These are phyloP conservation scores for Cyclospora cayetanensis DNA, from an alignment of 169 alveolate species.

Conservation along the genomic window DNA sequence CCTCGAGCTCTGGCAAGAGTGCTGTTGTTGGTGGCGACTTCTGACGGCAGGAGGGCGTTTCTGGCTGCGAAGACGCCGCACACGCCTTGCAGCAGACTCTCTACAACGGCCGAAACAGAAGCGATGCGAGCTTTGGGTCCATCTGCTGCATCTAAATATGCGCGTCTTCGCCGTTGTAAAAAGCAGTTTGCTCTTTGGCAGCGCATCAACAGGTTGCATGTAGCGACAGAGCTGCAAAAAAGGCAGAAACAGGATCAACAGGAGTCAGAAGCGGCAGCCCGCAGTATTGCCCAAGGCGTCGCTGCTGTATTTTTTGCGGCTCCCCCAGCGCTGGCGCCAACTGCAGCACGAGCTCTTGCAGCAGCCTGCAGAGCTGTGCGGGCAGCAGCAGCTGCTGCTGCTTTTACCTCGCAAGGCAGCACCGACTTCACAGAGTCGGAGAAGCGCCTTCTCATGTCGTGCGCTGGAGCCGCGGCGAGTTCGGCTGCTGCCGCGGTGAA, in stretches of 20 bases:
- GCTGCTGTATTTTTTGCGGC: conserved; percentile 49
- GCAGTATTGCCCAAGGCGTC: conserved; percentile 30
- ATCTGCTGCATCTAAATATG: not conserved
- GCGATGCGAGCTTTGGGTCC: not conserved
- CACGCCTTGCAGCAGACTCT: not conserved
- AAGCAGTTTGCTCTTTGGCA: conserved; percentile 14
- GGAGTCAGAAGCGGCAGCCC: conserved; percentile 25
- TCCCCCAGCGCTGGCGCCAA: conserved; percentile 53
- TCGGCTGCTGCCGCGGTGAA: conserved; percentile 45
- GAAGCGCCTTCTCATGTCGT: not conserved
- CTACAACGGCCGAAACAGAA: not conserved
- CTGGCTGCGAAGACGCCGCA: not conserved
- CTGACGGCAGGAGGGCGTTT: too few species aligned
- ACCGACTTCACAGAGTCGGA: not conserved
- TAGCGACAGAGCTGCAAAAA: conserved; percentile 17
- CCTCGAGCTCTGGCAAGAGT: not conserved
- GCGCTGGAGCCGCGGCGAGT: conserved; percentile 43
- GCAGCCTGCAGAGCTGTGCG: conserved; percentile 39
- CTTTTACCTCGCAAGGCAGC: conserved; percentile 2
- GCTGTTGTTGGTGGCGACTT: too few species aligned
- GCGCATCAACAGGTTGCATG: conserved; percentile 28
- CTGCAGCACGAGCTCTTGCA: conserved; percentile 45
- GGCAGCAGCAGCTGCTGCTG: conserved; percentile 58
- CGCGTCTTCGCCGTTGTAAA: conserved; percentile 3
- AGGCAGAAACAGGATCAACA: conserved; percentile 50